Evolutionary conservation across 768 basidiomycete genomes (phyloP), one percentile per base, ranked within the genome.

Genomic region (Candolleomyces aberdarensis): DNA sequence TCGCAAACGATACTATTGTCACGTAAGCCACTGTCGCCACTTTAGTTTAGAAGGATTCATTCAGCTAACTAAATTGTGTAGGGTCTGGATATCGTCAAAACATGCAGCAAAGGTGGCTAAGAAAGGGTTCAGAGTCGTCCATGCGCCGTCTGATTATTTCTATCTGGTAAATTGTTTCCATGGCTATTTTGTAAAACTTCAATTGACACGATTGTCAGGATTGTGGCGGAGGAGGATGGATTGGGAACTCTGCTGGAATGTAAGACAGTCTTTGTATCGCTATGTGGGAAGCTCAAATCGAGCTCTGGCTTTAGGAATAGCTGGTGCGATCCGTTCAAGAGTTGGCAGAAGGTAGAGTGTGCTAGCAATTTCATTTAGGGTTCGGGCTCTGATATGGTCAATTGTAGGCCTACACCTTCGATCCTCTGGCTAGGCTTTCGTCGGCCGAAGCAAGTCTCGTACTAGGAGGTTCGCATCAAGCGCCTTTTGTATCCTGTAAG

Each of bases 291-390:
- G 22, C 49, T 29, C 49, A 51, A 51, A 14, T 51, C n/a, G 8
- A 29, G 19, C 13, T 56, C 57, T 54, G 11, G 11, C 15, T 57
- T 36, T 56, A 81, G 83, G 5, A 84, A 84, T 62, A 85, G 84
- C 65, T 91, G 89, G 87, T 90, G 87, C 67, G 87, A 87, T 65
- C 87, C 88, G 0, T 91, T 87, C 83, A 91, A 91, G 72, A 85
- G 85, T 6, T 93, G 91, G 91, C 85, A 88, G 67, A 81, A 84
- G 73, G 87, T 88, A 6, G 36, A 36, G 6, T 11, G 58, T 61
- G 61, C 31, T 36, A 36, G 36, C 36, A 11, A 36, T 36, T 36
- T 60, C 58, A 29, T 55, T 60, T 19, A 60, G 66, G 58, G 26
- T 43, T 49, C n/a, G 26, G 48, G 20, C 15, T 41, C 15, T 26